Evolutionary conservation across 2,329 filamentous ascomycete genomes (phyloP).

Genomic region (Alternaria alternata): DNA sequence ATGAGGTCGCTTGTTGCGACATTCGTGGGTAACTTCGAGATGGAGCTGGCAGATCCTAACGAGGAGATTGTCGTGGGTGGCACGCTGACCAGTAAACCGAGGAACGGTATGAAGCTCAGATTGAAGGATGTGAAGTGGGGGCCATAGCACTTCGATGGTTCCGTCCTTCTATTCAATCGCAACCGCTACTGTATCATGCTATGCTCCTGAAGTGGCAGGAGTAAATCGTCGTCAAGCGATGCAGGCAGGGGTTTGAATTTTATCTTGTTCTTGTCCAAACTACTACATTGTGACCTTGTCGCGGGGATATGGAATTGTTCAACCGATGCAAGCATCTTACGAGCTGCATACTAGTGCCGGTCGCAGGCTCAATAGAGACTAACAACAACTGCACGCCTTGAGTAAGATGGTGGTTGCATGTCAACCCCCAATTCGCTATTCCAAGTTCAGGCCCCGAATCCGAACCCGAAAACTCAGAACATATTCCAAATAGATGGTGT

Average conservation of each 20-base stretch:
- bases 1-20: conserved; percentile 47
- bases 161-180: neutral
- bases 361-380: neutral
- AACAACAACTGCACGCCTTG: neutral
- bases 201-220: neutral
- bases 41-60: conserved; percentile 43
- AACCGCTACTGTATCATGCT: neutral
- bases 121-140: conserved; percentile 37
- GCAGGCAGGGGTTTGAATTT: neutral
- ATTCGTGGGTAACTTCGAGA: conserved; percentile 46
- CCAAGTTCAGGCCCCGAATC: neutral
- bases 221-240: neutral
- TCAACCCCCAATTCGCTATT: neutral
- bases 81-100: conserved; percentile 50
- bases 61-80: conserved; percentile 44
- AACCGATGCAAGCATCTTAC: neutral
- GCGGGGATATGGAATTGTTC: neutral
- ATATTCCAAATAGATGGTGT: neutral
- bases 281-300: neutral
- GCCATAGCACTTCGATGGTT: neutral
- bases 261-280: neutral
- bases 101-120: conserved; percentile 49
- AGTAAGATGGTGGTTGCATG: conserved; percentile 1
- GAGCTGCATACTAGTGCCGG: conserved; percentile 2
- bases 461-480: neutral